These are phyloP conservation scores for Hygrophoropsis aurantiaca DNA, from an alignment of 768 basidiomycete species.

Conservation along the genomic window DNA sequence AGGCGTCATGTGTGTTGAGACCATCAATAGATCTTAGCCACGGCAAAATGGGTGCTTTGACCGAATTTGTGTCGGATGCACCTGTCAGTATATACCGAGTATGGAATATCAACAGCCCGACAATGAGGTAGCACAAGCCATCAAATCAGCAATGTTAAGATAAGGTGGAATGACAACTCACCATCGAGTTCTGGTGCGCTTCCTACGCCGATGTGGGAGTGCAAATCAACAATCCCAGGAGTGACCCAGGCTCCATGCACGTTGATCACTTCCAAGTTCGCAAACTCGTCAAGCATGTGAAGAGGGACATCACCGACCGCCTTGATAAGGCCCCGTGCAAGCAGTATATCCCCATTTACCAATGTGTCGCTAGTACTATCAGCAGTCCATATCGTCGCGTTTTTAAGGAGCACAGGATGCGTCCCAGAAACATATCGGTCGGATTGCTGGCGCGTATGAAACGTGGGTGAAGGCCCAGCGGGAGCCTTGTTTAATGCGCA, in stretches of 20 bases:
- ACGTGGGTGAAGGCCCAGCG: conserved; percentile 46
- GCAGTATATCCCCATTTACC: conserved; percentile 60
- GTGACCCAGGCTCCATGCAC: conserved; percentile 75
- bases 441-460: conserved; percentile 50
- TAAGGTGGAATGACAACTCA: background rate
- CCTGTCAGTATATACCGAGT: conserved; percentile 24
- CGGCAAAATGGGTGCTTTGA: conserved; percentile 59
- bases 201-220: conserved; percentile 47
- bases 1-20: conserved; percentile 44
- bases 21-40: conserved; percentile 53
- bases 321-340: conserved; percentile 70
- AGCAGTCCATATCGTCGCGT: conserved; percentile 87
- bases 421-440: conserved; percentile 69
- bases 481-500: conserved; percentile 43
- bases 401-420: conserved; percentile 60
- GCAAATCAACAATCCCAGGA: conserved; percentile 61
- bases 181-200: conserved; percentile 34
- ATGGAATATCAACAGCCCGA: conserved; percentile 7
- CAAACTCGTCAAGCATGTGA: conserved; percentile 20
- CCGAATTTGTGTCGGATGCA: conserved; percentile 57
- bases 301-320: conserved; percentile 47
- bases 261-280: conserved; percentile 53
- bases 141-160: conserved; percentile 15
- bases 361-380: conserved; percentile 64
- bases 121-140: no score